These are phyloP conservation scores for Lecanoromycetidae sp. DNA, from an alignment of 2,329 filamentous ascomycete genomes.

Conservation along the genomic window DNA sequence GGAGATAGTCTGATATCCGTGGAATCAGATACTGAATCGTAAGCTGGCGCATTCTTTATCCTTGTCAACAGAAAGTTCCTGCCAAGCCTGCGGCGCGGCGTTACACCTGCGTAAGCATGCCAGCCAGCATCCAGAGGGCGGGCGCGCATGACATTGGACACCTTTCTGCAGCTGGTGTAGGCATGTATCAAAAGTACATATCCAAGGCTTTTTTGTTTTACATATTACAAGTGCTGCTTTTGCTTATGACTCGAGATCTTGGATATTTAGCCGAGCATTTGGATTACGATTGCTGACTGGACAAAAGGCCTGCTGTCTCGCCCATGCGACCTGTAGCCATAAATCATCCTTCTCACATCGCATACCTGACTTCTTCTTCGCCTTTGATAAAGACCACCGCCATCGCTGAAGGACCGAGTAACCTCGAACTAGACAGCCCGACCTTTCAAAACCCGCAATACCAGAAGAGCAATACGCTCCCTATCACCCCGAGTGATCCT, in stretches of 20 bases:
- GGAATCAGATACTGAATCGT: constrained; percentile 18
- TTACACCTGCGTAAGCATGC: too few relatives aligned
- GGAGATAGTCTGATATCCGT: constrained; percentile 14
- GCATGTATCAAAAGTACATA: too few relatives aligned
- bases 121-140: too few relatives aligned
- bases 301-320: constrained; percentile 18
- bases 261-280: background rate
- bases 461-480: constrained; percentile 17
- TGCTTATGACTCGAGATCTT: background rate
- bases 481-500: constrained; percentile 22
- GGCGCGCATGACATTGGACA: too few relatives aligned
- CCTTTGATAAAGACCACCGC: constrained; percentile 50
- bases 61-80: background rate
- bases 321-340: constrained; percentile 34
- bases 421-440: constrained; percentile 17
- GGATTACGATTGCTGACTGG: background rate
- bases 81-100: constrained; percentile 9
- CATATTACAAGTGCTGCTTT: background rate
- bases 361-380: constrained; percentile 57
- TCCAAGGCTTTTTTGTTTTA: too few relatives aligned
- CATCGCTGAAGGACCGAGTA: constrained; percentile 29
- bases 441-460: constrained; percentile 16
- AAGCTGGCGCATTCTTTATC: constrained; percentile 13
- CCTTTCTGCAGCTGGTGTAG: too few relatives aligned
- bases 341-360: constrained; percentile 52